Percentiles rank a stretch among this genome's conserved stretches.
Evolutionary conservation across 257 asterid genomes (phyloP).

Genomic region (Petunia axillaris): DNA sequence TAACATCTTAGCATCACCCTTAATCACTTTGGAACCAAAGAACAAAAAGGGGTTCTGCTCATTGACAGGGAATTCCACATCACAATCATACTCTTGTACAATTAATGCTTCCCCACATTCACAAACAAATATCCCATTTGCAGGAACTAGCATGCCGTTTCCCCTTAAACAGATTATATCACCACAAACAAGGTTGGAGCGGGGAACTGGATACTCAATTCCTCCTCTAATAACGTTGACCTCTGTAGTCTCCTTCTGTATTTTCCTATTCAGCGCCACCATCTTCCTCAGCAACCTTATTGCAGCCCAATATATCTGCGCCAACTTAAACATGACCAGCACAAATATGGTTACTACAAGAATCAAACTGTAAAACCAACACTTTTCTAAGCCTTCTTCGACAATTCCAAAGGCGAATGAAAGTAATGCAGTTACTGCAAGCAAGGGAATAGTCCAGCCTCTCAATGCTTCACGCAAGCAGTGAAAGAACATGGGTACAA

Average conservation of each 20-base stretch:
- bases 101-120: constrained; percentile 21
- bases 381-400: constrained; percentile 31
- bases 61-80: not conserved
- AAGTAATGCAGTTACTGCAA: constrained; percentile 30
- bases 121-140: constrained; percentile 40
- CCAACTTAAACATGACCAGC: not conserved
- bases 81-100: constrained; percentile 22
- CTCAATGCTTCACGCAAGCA: not conserved
- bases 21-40: constrained; percentile 39
- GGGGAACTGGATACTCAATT: not conserved
- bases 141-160: constrained; percentile 40
- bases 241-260: constrained; percentile 4
- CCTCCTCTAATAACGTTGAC: constrained; percentile 38
- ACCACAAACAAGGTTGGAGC: constrained; percentile 30
- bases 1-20: constrained; percentile 40
- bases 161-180: constrained; percentile 32
- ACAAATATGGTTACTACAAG: constrained; percentile 24
- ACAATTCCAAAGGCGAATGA: constrained; percentile 40
- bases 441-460: not conserved
- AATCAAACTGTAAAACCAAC: constrained; percentile 38
- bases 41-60: constrained; percentile 37
- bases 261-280: constrained; percentile 16
- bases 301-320: not conserved
- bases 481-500: not conserved
- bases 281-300: not conserved